phyloP scores from a whole-genome alignment of 495 filamentous ascomycete genomes.

The Penicillium cosmopolitanum region DNA sequence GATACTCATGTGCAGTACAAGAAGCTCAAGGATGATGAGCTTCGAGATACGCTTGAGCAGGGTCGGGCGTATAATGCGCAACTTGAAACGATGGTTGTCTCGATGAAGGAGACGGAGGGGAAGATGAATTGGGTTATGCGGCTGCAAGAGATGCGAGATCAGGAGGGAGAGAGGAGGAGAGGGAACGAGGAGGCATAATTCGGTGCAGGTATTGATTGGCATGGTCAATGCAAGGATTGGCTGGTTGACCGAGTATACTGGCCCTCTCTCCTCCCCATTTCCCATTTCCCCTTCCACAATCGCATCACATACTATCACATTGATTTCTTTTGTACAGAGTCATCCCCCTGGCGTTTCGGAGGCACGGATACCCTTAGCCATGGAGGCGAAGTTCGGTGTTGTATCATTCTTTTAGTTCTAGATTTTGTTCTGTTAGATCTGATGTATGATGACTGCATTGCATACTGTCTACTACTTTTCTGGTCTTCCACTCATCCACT shows the following conservation, averaged over 20 bases:
- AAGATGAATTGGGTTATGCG: constrained; percentile 72
- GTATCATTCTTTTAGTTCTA: neutral
- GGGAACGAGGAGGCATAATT: neutral
- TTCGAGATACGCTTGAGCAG: constrained; percentile 58
- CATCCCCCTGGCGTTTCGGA: constrained; percentile 2
- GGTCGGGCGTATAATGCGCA: constrained; percentile 56
- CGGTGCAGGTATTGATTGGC: neutral
- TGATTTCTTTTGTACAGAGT: neutral
- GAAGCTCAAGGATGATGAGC: constrained; percentile 59
- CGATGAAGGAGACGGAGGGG: constrained; percentile 63
- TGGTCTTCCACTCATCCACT: neutral
- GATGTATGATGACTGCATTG: constrained; percentile 1
- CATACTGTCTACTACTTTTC: neutral
- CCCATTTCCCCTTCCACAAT: too few species aligned
- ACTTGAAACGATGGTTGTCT: constrained; percentile 58
- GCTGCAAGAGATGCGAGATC: constrained; percentile 58
- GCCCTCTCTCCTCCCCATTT: too few species aligned
- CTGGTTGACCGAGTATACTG: too few species aligned
- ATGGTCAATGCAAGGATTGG: neutral
- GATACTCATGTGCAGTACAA: constrained; percentile 65
- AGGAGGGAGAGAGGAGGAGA: constrained; percentile 23
- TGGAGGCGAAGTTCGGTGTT: neutral
- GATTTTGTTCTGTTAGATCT: neutral
- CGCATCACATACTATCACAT: neutral
- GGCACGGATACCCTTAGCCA: constrained; percentile 4